These are phyloP conservation scores for Setaria italica DNA, from an alignment of 202 grass and related monocot genomes.

Conservation along the genomic window DNA sequence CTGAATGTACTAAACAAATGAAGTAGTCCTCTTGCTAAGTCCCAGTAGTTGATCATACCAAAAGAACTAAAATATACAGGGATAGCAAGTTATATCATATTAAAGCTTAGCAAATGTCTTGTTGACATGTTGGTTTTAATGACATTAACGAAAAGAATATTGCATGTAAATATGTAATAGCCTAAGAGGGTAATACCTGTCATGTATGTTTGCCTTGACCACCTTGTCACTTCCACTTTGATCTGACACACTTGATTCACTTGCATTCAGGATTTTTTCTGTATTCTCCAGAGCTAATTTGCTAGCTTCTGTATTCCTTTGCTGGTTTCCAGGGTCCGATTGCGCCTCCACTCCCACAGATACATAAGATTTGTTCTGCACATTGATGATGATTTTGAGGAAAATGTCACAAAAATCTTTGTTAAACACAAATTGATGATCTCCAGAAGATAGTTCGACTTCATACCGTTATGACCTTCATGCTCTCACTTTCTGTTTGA, in stretches of 20 bases:
- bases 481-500: conserved; percentile 38
- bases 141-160: conserved; percentile 27
- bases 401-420: conserved; percentile 34
- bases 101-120: conserved; percentile 18
- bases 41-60: conserved; percentile 25
- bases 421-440: conserved; percentile 43
- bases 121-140: background rate
- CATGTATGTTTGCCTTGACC: conserved; percentile 40
- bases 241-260: conserved; percentile 37
- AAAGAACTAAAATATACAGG: conserved; percentile 27
- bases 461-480: conserved; percentile 33
- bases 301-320: conserved; percentile 36
- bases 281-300: conserved; percentile 32
- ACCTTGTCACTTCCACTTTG: conserved; percentile 40
- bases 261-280: conserved; percentile 40
- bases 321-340: conserved; percentile 40
- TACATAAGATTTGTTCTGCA: conserved; percentile 51
- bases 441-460: conserved; percentile 14
- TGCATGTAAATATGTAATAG: background rate
- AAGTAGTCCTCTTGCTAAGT: conserved; percentile 4
- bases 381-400: conserved; percentile 35
- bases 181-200: conserved; percentile 57
- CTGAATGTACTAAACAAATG: background rate
- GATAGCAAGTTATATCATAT: conserved; percentile 16
- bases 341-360: conserved; percentile 41